Percentiles rank a stretch among this genome's conserved stretches.
These are phyloP conservation scores for Polyporus tsugae DNA, from an alignment of 1,284 basidiomycete species.

Conservation along the genomic window DNA sequence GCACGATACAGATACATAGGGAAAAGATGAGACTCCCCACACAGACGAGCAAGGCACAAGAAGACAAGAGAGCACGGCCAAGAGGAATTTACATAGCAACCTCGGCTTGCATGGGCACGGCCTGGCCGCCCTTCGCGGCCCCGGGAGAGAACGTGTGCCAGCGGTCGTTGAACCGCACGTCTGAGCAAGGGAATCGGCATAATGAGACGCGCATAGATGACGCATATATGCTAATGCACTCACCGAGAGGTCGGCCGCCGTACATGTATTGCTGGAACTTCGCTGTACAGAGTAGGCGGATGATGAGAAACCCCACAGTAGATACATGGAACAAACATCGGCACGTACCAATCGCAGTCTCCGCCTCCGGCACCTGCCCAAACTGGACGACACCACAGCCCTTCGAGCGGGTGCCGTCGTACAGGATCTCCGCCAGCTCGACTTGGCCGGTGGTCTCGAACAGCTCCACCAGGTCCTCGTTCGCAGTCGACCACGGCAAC, in stretches of 20 bases:
- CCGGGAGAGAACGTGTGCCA: conserved; percentile 90
- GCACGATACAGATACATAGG: conserved; percentile 26
- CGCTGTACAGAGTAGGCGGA: conserved; percentile 51
- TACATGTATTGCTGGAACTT: conserved; percentile 95
- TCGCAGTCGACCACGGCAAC: conserved; percentile 99
- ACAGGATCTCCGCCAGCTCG: conserved; percentile 92
- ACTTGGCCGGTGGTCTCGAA: conserved; percentile 98
- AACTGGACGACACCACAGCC: conserved; percentile 97
- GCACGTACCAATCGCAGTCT: conserved; percentile 86
- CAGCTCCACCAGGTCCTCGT: conserved; percentile 96
- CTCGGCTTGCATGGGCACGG: conserved; percentile 48
- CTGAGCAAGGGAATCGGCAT: conserved; percentile 46
- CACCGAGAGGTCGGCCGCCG: conserved; percentile 87
- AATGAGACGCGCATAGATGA: background rate
- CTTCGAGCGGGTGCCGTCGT: conserved; percentile 90
- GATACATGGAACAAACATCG: background rate
- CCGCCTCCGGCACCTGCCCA: conserved; percentile 86
- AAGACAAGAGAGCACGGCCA: conserved; percentile 11
- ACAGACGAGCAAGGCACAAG: background rate
- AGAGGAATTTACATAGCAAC: conserved; percentile 27
- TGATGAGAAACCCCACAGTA: background rate
- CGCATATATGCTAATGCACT: conserved; percentile 37
- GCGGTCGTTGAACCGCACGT: conserved; percentile 91
- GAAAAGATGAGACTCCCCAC: background rate
- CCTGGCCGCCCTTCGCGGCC: conserved; percentile 85